A percentile compares a stretch with the other conserved stretches of the same genome.
Conservation (phyloP, 2,329 filamentous ascomycete genomes). For the Diaporthe ilicicola region DNA sequence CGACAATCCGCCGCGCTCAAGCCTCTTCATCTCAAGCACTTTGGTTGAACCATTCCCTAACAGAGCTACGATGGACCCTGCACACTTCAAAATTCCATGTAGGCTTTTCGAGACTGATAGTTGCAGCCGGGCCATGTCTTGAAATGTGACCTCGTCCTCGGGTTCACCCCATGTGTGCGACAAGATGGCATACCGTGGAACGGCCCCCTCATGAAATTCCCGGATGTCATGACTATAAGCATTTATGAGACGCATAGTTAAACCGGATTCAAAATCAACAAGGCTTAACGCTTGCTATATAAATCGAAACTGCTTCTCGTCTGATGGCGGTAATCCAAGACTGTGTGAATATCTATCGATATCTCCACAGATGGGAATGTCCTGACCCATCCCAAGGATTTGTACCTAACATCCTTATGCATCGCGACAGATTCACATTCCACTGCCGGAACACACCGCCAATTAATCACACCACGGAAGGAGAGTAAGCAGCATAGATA, state of each 20-base stretch:
- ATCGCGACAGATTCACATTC: neutral
- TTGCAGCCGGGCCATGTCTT: neutral
- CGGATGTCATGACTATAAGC: neutral
- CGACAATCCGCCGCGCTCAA: too few relatives aligned
- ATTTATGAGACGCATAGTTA: neutral
- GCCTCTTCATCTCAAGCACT: too few relatives aligned
- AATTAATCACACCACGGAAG: neutral
- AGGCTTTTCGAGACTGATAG: neutral
- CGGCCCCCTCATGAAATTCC: neutral
- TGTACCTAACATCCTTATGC: neutral
- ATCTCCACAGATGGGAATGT: neutral
- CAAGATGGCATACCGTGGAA: neutral
- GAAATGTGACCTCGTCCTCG: neutral
- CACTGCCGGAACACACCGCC: neutral
- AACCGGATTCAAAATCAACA: neutral
- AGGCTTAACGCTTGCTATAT: neutral
- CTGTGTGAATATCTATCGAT: neutral
- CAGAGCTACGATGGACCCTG: too few relatives aligned
- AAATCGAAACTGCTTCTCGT: neutral
- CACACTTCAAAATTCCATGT: too few relatives aligned
- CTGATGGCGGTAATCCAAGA: neutral
- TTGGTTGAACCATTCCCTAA: too few relatives aligned
- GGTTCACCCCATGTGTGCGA: neutral
- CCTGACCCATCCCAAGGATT: neutral
- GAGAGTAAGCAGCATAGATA: neutral